phyloP scores from a whole-genome alignment of 768 basidiomycete species.

The Lentinula raphanica region DNA sequence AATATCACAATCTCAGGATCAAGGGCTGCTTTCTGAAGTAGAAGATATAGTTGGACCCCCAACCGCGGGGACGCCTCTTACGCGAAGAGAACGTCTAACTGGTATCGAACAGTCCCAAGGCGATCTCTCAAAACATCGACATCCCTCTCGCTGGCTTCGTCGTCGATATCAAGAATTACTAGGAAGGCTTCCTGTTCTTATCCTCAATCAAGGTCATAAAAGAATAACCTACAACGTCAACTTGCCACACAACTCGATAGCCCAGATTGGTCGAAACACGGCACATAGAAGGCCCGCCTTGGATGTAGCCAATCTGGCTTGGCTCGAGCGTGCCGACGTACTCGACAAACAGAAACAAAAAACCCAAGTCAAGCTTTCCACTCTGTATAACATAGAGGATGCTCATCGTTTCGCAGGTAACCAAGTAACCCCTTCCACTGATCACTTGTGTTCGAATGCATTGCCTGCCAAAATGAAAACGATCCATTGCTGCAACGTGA shows the following conservation, averaged over 20 bases:
- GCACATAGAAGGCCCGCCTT: conserved; percentile 22
- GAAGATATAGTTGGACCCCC: conserved; percentile 37
- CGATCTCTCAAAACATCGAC: conserved; percentile 1
- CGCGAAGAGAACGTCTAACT: conserved; percentile 27
- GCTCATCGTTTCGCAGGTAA: not conserved
- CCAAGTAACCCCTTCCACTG: too few species aligned
- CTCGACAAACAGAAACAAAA: not conserved
- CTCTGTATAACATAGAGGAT: too few species aligned
- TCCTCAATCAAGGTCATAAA: conserved; percentile 19
- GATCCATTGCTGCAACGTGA: too few species aligned
- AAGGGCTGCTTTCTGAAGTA: conserved; percentile 39
- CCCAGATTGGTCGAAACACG: not conserved
- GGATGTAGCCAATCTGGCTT: conserved; percentile 26
- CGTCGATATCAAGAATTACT: conserved; percentile 59
- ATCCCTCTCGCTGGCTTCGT: conserved; percentile 41
- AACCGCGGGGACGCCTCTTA: conserved; percentile 19
- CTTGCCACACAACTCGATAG: conserved; percentile 22
- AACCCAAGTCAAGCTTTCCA: not conserved
- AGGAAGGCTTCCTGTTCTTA: conserved; percentile 52
- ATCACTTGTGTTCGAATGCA: too few species aligned
- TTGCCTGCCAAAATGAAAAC: too few species aligned
- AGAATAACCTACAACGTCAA: conserved; percentile 21
- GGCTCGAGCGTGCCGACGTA: conserved; percentile 23
- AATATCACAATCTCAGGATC: conserved; percentile 36
- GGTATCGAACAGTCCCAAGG: not conserved